A percentile compares a stretch with the other conserved stretches of the same genome.
Evolutionary conservation across 78 protist genomes (phyloP).

Genomic region (Chrysochromulina tobinii): DNA sequence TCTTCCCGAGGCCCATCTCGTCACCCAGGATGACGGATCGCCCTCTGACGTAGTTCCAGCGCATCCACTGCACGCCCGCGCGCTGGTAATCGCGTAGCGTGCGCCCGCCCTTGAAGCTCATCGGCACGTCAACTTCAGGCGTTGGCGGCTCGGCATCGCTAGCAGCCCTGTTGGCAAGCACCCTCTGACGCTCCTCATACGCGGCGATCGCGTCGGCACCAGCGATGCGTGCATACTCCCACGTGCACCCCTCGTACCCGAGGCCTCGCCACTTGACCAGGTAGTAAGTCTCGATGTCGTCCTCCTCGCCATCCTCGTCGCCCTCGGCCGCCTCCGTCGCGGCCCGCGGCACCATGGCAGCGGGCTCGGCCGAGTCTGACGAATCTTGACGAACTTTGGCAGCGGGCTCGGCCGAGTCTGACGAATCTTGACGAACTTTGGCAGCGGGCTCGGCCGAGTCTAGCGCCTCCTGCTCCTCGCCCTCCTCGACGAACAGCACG

Average conservation of each 20-base stretch:
- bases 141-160: background rate
- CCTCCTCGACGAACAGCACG: too few species aligned
- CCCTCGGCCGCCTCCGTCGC: background rate
- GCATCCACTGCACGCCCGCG: slow-evolving; percentile 58
- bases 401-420: too few species aligned
- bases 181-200: background rate
- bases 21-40: slow-evolving; percentile 47
- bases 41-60: background rate
- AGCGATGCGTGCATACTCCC: slow-evolving; percentile 64
- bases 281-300: slow-evolving; percentile 26
- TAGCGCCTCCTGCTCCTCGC: too few species aligned
- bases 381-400: too few species aligned
- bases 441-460: too few species aligned
- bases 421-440: too few species aligned
- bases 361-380: too few species aligned
- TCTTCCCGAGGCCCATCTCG: slow-evolving; percentile 68
- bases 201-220: background rate
- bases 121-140: too few species aligned
- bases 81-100: slow-evolving; percentile 90
- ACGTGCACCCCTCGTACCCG: slow-evolving; percentile 79
- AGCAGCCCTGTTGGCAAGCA: slow-evolving; percentile 33
- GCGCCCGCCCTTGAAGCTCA: slow-evolving; percentile 3
- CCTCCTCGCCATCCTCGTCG: background rate
- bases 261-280: slow-evolving; percentile 80
- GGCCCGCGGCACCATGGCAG: background rate